Percentiles rank a stretch among this genome's conserved stretches.
phyloP scores from a whole-genome alignment of 345 rosid species.

The Eucalyptus tenuipes region DNA sequence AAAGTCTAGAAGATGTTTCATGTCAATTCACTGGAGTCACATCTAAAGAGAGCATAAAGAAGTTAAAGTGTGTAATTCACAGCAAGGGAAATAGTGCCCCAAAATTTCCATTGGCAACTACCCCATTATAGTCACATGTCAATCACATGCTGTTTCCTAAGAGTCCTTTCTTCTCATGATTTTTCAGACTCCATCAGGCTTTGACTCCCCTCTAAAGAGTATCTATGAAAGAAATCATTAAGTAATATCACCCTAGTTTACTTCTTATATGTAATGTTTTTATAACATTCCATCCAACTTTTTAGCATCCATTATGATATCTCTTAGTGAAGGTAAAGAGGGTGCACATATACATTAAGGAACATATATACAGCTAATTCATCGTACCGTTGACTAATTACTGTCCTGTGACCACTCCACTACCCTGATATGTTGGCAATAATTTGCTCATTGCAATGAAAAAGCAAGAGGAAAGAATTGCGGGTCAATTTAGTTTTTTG shows the following conservation, averaged over 20 bases:
- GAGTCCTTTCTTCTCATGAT: neutral
- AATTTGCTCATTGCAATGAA: neutral
- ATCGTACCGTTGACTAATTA: neutral
- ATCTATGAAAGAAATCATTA: neutral
- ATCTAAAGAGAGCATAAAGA: neutral
- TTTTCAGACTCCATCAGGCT: neutral
- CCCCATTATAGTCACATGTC: neutral
- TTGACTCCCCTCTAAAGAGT: neutral
- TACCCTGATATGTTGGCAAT: neutral
- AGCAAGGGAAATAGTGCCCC: neutral
- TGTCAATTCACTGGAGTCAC: neutral
- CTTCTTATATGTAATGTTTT: neutral
- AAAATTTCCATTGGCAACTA: neutral
- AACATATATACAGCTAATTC: neutral
- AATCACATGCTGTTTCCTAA: neutral
- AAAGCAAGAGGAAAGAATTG: neutral
- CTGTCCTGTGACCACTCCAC: neutral
- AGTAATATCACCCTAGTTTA: neutral
- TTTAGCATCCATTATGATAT: neutral
- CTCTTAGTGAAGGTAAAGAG: neutral
- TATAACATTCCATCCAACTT: neutral
- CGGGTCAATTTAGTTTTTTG: neutral
- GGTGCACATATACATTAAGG: neutral
- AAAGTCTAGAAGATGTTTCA: neutral
- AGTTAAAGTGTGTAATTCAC: neutral